phyloP scores from a whole-genome alignment of 139 green algal genomes.

The Helicosporidium sp. region DNA sequence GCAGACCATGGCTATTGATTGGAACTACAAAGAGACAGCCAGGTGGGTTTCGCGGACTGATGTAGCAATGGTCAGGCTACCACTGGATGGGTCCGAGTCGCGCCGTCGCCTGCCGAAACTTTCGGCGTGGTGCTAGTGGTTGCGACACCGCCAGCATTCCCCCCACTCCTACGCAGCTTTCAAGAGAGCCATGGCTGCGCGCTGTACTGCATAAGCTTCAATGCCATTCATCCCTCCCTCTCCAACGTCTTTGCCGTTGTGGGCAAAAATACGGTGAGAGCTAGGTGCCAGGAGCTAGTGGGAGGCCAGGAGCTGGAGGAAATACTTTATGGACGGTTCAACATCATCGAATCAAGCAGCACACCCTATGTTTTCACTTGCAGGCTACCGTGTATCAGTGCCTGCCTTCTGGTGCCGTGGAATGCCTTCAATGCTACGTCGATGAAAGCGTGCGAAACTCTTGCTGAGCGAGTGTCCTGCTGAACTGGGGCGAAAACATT shows the following conservation, averaged over 20 bases:
- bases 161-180: constrained; percentile 14
- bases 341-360: too few relatives aligned
- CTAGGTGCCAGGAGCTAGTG: too few relatives aligned
- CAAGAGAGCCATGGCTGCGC: constrained; percentile 27
- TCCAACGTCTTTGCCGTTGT: constrained; percentile 43
- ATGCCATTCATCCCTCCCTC: constrained; percentile 18
- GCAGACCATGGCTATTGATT: too few relatives aligned
- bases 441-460: constrained; percentile 29
- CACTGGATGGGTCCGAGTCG: too few relatives aligned
- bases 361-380: too few relatives aligned
- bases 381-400: constrained; percentile 49
- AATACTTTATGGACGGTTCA: too few relatives aligned
- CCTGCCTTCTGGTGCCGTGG: constrained; percentile 17
- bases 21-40: constrained; percentile 4
- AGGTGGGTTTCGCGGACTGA: neutral
- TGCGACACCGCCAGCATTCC: too few relatives aligned
- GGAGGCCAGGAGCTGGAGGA: too few relatives aligned
- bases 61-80: neutral
- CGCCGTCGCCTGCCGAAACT: neutral
- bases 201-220: constrained; percentile 46
- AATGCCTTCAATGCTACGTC: constrained; percentile 35
- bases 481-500: too few relatives aligned
- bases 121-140: too few relatives aligned
- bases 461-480: neutral
- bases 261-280: too few relatives aligned